Evolutionary conservation across 1,284 basidiomycete genomes (phyloP), one percentile per base, ranked within the genome.

Genomic region (Trichosporon ovoides): DNA sequence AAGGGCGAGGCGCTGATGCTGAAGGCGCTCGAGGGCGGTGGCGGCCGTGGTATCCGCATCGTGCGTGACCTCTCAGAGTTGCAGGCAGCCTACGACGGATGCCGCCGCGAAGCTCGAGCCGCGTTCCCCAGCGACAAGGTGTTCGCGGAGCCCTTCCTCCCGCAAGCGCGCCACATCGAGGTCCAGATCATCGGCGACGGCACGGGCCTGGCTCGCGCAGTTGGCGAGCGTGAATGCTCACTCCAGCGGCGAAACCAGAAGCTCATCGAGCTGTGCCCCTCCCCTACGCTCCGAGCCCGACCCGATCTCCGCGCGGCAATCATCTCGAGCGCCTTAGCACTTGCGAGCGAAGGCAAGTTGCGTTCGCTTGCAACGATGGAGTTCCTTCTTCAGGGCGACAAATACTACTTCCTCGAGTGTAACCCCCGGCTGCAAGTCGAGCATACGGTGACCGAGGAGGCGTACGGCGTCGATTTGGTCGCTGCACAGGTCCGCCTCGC

Each of bases 91-190:
- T 81, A 96, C 3, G 82, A 83, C 36, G 88, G 87, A 28, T 93
- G 93, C 0, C 85, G 89, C 71, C 84, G 93, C 38, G 93, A 97
- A 75, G 88, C 90, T 1, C 71, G 81, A 52, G 91, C 91, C 73
- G 82, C 86, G 2, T 95, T 95, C 66, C 88, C 90, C 14, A 90
- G 94, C 68, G 85, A 88, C 59, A 83, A 83, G n/a, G 90, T 94
- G 2, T 79, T 94, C 10, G 83, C 94, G 9, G 94, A 91, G 81
- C 89, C 87, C 72, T 97, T 85, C 74, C 87, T 91, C 59, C 82
- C 86, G 67, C 83, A 83, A n/a, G 90, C 91, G 13, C 81, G 91
- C 59, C 89, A 92, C 70, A 85, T 94, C 33, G 91, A 94, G 72
- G 90, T 94, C 9, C 90, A 93, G 73, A 86, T 94, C n/a, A 51